Evolutionary conservation across 164 flowering plant genomes (phyloP).

Genomic region (Euptelea pleiosperma): DNA sequence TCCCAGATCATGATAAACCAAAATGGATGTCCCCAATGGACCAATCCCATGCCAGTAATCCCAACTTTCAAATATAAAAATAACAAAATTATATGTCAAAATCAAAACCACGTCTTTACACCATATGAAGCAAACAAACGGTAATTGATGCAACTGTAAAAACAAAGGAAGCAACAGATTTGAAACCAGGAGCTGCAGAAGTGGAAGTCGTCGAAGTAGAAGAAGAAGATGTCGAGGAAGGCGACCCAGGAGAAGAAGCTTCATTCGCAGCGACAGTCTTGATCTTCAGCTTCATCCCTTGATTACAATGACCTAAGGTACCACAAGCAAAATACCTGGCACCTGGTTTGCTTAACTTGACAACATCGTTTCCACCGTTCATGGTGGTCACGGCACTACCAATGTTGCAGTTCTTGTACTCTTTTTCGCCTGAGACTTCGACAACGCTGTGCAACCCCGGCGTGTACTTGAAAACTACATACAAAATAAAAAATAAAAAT

Average conservation of each 20-base stretch:
- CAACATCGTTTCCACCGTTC: slow-evolving; percentile 49
- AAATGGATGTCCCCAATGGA: no score
- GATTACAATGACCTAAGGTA: slow-evolving; percentile 56
- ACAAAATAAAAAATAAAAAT: background rate
- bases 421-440: slow-evolving; percentile 44
- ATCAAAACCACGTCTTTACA: slow-evolving; percentile 1
- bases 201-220: slow-evolving; percentile 15
- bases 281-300: slow-evolving; percentile 74
- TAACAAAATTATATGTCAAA: no score
- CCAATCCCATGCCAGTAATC: no score
- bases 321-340: slow-evolving; percentile 70
- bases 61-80: no score
- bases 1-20: no score
- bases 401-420: slow-evolving; percentile 54
- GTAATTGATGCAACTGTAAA: background rate
- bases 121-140: background rate
- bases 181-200: background rate
- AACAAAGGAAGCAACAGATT: background rate
- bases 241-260: slow-evolving; percentile 21
- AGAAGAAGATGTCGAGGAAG: slow-evolving; percentile 24
- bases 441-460: slow-evolving; percentile 67
- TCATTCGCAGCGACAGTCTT: slow-evolving; percentile 30
- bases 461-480: slow-evolving; percentile 62
- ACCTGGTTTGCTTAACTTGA: slow-evolving; percentile 55
- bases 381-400: slow-evolving; percentile 38